These are phyloP conservation scores for Dryas alaskensis DNA, from an alignment of 306 rosid genomes.

Conservation along the genomic window DNA sequence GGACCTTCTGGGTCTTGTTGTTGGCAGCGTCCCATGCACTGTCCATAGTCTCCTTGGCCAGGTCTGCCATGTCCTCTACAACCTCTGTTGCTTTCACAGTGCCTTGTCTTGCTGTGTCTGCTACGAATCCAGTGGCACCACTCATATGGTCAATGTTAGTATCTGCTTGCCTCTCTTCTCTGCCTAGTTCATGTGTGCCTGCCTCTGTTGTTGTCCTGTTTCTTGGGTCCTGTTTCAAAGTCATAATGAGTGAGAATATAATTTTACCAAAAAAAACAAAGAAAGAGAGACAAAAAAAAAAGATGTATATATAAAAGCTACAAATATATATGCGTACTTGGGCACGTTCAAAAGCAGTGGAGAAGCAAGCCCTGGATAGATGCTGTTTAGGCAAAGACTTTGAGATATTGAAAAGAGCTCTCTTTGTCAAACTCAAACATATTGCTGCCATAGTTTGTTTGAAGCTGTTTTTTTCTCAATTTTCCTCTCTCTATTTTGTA, in stretches of 20 bases:
- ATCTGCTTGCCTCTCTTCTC: neutral
- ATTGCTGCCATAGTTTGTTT: neutral
- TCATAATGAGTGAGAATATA: too few relatives aligned
- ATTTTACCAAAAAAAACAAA: neutral
- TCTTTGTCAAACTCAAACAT: slow-evolving; percentile 24
- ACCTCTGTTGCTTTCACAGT: slow-evolving; percentile 28
- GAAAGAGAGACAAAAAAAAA: neutral
- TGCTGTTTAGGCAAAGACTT: slow-evolving; percentile 23
- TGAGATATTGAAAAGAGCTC: slow-evolving; percentile 15
- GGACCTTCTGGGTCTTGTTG: slow-evolving; percentile 21
- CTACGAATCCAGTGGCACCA: slow-evolving; percentile 19
- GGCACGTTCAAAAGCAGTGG: slow-evolving; percentile 27
- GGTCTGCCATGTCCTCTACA: slow-evolving; percentile 26
- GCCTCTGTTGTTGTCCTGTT: neutral
- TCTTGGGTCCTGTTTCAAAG: slow-evolving; percentile 1
- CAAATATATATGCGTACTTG: neutral
- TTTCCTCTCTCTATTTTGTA: too few relatives aligned
- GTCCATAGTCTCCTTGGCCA: slow-evolving; percentile 36
- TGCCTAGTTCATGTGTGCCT: neutral
- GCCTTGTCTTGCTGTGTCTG: slow-evolving; percentile 32
- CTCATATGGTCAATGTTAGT: neutral
- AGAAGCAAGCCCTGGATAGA: slow-evolving; percentile 21
- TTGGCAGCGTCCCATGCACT: slow-evolving; percentile 54
- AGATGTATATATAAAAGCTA: neutral
- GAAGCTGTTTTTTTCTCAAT: too few relatives aligned